phyloP scores from a whole-genome alignment of 306 rosid species.

The Mimosa bimucronata region DNA sequence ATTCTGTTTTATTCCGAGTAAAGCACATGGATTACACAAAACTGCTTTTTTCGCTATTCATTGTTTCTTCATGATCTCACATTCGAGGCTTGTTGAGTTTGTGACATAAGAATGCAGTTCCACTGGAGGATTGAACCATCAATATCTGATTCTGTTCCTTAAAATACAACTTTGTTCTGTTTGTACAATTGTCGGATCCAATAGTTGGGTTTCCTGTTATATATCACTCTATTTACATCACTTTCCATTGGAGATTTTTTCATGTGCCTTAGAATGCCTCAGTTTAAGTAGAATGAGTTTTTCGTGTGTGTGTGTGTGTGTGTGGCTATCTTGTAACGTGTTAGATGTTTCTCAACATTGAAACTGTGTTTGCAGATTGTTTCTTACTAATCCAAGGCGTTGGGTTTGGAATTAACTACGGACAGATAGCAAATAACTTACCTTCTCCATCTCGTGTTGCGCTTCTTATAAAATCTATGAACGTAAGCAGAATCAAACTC shows the following conservation, averaged over 20 bases:
- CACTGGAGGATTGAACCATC: conserved; percentile 20
- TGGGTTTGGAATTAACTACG: conserved; percentile 88
- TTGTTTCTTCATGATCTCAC: conserved; percentile 16
- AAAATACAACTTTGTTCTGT: not conserved
- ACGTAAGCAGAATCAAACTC: conserved; percentile 75
- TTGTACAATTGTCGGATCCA: conserved; percentile 22
- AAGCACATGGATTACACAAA: conserved; percentile 14
- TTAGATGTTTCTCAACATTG: not conserved
- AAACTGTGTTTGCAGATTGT: conserved; percentile 52
- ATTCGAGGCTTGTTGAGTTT: conserved; percentile 29
- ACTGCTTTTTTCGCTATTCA: not conserved
- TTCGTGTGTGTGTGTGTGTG: not conserved
- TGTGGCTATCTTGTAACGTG: not conserved
- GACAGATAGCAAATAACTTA: conserved; percentile 84
- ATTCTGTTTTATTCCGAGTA: conserved; percentile 32
- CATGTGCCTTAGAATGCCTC: not conserved
- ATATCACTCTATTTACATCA: not conserved
- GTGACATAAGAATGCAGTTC: conserved; percentile 30
- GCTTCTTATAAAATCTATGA: conserved; percentile 63
- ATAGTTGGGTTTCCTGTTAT: not conserved
- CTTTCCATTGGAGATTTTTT: not conserved
- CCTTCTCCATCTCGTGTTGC: conserved; percentile 76
- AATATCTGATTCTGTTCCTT: conserved; percentile 6
- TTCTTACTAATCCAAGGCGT: conserved; percentile 43
- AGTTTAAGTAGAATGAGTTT: not conserved